Conservation (phyloP, 495 filamentous ascomycete genomes). For the Penicillium pancosmium region DNA sequence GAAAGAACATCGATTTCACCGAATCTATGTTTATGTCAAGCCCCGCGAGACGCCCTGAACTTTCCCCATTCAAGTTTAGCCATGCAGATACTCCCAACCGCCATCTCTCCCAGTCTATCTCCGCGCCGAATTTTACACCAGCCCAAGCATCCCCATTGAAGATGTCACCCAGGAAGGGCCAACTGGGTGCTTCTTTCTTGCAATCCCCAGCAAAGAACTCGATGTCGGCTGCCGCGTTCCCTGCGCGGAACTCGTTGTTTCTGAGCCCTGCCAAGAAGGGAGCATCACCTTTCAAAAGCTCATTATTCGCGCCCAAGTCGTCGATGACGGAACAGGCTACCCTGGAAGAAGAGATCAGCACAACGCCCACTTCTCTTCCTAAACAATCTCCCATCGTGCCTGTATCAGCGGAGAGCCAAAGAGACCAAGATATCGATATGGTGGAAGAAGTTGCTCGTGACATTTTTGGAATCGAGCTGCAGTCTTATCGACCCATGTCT, state of each 20-base stretch:
- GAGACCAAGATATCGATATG: conserved; percentile 24
- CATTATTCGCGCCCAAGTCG: conserved; percentile 20
- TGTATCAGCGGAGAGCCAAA: not conserved
- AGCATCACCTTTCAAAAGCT: conserved; percentile 43
- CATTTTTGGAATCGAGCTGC: conserved; percentile 30
- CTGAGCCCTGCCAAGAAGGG: conserved; percentile 48
- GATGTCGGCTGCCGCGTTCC: conserved; percentile 35
- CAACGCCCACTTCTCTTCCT: not conserved
- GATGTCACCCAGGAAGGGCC: conserved; percentile 47
- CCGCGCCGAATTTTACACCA: conserved; percentile 34
- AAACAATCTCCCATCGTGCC: not conserved
- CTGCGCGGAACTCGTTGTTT: conserved; percentile 38
- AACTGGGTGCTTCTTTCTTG: conserved; percentile 39
- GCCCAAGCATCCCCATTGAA: conserved; percentile 41
- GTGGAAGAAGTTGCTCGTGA: conserved; percentile 33
- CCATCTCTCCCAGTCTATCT: conserved; percentile 24
- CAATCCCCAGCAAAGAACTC: conserved; percentile 33
- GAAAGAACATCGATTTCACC: conserved; percentile 38
- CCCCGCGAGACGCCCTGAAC: conserved; percentile 51
- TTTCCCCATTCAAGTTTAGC: conserved; percentile 52
- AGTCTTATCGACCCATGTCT: conserved; percentile 13
- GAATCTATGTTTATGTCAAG: conserved; percentile 48
- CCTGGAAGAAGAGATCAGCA: not conserved
- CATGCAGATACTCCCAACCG: conserved; percentile 39
- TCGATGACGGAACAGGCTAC: conserved; percentile 2